Evolutionary conservation across 305 asterid species (phyloP).

Genomic region (Fraxinus velutina): DNA sequence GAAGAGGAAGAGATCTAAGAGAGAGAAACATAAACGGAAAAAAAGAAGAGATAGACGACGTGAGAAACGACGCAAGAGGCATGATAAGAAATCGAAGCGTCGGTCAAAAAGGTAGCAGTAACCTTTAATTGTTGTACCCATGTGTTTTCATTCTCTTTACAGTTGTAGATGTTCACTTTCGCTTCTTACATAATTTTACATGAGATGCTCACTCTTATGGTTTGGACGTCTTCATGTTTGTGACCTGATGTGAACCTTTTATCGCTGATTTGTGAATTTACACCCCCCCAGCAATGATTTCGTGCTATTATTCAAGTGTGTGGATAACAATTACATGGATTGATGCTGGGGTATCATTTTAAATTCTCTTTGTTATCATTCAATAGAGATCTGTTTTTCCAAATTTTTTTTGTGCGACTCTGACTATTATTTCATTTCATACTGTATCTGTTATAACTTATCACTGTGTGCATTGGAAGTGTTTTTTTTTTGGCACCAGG

Average conservation of each 20-base stretch:
- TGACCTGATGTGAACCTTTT: not conserved
- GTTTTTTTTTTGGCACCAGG: not conserved
- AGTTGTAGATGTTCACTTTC: not conserved
- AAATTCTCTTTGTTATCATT: not conserved
- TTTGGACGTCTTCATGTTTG: not conserved
- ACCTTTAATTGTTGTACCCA: not conserved
- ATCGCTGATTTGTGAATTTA: not conserved
- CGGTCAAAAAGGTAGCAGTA: conserved; percentile 60
- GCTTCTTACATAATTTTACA: not conserved
- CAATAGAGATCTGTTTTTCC: not conserved
- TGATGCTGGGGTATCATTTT: not conserved
- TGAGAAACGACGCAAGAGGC: conserved; percentile 74
- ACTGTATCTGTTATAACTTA: not conserved
- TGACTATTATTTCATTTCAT: not conserved
- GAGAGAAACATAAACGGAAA: conserved; percentile 62
- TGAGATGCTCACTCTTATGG: not conserved
- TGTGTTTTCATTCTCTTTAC: not conserved
- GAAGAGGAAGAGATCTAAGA: conserved; percentile 82
- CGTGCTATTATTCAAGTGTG: not conserved
- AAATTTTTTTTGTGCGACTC: not conserved
- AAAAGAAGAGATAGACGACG: conserved; percentile 67
- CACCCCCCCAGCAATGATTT: not conserved
- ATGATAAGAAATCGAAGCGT: conserved; percentile 72
- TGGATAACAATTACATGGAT: not conserved
- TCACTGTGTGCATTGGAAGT: not conserved